Conservation (phyloP, 305 asterid genomes). For the Fraxinus floribunda region DNA sequence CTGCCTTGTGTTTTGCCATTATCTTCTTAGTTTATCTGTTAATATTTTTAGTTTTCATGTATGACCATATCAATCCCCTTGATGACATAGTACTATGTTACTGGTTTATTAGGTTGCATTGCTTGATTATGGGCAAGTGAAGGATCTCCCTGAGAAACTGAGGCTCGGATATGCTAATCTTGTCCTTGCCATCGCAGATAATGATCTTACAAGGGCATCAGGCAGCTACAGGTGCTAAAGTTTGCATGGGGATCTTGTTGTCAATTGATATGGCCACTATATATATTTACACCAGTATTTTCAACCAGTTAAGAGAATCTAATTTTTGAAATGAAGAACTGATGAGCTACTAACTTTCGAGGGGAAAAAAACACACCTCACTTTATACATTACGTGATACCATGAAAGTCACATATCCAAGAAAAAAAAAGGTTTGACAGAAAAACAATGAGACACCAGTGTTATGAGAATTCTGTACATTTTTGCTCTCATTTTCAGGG, state of each 20-base stretch:
- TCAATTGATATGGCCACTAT: not conserved
- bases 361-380: not conserved
- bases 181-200: constrained; percentile 89
- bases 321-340: not conserved
- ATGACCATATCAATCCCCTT: not conserved
- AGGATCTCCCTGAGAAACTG: constrained; percentile 86
- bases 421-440: not conserved
- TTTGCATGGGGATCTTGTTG: constrained; percentile 13
- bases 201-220: constrained; percentile 68
- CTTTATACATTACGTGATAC: not conserved
- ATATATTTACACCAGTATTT: not conserved
- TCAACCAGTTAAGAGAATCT: not conserved
- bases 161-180: constrained; percentile 94
- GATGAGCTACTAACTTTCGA: not conserved
- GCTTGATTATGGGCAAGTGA: constrained; percentile 99
- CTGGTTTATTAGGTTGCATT: constrained; percentile 71
- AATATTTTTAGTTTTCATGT: constrained; percentile 5
- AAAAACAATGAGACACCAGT: not conserved
- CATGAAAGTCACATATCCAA: not conserved
- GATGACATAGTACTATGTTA: not conserved
- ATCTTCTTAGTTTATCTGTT: constrained; percentile 18
- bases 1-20: constrained; percentile 6
- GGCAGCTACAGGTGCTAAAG: constrained; percentile 78
- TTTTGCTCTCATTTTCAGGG: not conserved
- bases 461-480: not conserved